A percentile compares a stretch with the other conserved stretches of the same genome.
Evolutionary conservation across 345 rosid genomes (phyloP).

Genomic region (Lepidium sativum): DNA sequence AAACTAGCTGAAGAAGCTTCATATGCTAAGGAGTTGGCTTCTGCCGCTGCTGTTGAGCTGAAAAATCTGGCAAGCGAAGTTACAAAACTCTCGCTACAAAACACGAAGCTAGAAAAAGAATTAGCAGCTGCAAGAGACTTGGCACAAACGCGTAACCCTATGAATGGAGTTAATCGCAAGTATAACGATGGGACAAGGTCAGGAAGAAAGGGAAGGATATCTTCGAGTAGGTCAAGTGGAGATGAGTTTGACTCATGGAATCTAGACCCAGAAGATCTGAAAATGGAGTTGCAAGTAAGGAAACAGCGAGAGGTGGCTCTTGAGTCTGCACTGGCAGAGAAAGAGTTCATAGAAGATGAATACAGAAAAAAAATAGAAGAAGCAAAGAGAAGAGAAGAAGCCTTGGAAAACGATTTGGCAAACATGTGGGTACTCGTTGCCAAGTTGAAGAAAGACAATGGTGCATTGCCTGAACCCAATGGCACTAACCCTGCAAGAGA

Average conservation of each 20-base stretch:
- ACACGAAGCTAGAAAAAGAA: conserved; percentile 77
- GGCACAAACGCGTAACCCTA: conserved; percentile 46
- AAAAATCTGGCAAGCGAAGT: conserved; percentile 94
- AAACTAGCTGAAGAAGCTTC: conserved; percentile 95
- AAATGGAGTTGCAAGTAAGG: conserved; percentile 82
- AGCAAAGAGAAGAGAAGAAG: conserved; percentile 83
- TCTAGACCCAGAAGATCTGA: conserved; percentile 70
- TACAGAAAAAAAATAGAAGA: conserved; percentile 77
- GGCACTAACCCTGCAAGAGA: conserved; percentile 34
- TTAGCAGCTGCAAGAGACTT: conserved; percentile 62
- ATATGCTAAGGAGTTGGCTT: conserved; percentile 92
- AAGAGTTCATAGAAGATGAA: conserved; percentile 75
- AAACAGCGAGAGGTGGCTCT: conserved; percentile 82
- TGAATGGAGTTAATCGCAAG: conserved; percentile 68
- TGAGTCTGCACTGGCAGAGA: conserved; percentile 81
- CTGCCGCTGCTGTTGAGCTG: conserved; percentile 99
- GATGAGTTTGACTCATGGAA: conserved; percentile 81
- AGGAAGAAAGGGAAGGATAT: conserved; percentile 67
- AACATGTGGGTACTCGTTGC: conserved; percentile 99
- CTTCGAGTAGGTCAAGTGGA: conserved; percentile 52
- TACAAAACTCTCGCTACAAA: conserved; percentile 75
- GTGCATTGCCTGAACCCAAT: conserved; percentile 32
- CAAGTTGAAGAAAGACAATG: conserved; percentile 78
- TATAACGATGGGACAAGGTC: conserved; percentile 47
- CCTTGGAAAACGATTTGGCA: conserved; percentile 91